phyloP scores from a whole-genome alignment of 371 early-diverging fungal species.

The Conidiobolus coronatus region DNA sequence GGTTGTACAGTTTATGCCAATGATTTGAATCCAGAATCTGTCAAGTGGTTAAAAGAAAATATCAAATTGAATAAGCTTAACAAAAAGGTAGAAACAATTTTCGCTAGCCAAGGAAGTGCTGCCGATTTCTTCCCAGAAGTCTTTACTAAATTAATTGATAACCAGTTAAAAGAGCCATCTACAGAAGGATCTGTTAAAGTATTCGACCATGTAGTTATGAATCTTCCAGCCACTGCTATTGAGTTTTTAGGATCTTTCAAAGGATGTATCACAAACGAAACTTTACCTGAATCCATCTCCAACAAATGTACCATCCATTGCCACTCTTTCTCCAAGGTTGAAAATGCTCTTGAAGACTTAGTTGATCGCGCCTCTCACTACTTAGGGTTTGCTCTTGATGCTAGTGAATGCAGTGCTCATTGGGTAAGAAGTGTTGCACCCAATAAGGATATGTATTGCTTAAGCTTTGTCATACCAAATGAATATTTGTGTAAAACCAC shows the following conservation, averaged over 20 bases:
- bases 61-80: slow-evolving; percentile 57
- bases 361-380: slow-evolving; percentile 17
- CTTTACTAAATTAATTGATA: slow-evolving; percentile 18
- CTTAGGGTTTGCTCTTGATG: slow-evolving; percentile 12
- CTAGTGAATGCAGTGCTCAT: slow-evolving; percentile 23
- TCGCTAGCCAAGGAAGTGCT: slow-evolving; percentile 75
- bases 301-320: slow-evolving; percentile 60
- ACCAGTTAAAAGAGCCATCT: background rate
- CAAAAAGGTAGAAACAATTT: slow-evolving; percentile 22
- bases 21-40: slow-evolving; percentile 90
- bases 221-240: slow-evolving; percentile 86
- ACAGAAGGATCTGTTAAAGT: slow-evolving; percentile 20
- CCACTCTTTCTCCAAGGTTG: slow-evolving; percentile 79
- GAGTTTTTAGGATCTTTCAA: slow-evolving; percentile 61
- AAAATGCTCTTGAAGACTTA: slow-evolving; percentile 42
- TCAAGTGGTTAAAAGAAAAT: slow-evolving; percentile 58
- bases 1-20: slow-evolving; percentile 84
- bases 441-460: slow-evolving; percentile 93
- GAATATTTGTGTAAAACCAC: too few relatives aligned
- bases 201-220: slow-evolving; percentile 94
- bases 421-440: slow-evolving; percentile 89
- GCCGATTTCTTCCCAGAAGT: slow-evolving; percentile 66
- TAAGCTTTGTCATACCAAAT: slow-evolving; percentile 8
- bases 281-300: background rate
- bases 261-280: slow-evolving; percentile 19